phyloP scores from a whole-genome alignment of 129 eudicot species.

The Flaveria brownii region DNA sequence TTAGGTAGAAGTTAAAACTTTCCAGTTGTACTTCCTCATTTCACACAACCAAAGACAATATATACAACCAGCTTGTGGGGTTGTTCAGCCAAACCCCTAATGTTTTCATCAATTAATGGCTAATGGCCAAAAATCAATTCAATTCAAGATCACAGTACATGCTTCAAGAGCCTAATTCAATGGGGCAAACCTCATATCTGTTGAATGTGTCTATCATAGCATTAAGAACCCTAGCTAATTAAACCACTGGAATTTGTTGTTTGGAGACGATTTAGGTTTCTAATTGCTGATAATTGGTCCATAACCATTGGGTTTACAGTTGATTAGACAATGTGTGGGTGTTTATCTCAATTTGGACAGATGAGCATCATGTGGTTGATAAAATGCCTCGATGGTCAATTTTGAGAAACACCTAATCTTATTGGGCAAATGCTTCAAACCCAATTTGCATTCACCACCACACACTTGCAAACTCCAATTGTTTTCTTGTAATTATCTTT shows the following conservation, averaged over 20 bases:
- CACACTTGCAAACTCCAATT: constrained; percentile 40
- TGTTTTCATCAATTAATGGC: constrained; percentile 20
- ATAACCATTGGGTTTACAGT: background rate
- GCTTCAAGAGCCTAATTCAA: background rate
- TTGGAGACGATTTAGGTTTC: background rate
- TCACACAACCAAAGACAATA: constrained; percentile 15
- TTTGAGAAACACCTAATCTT: constrained; percentile 22
- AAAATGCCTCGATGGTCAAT: constrained; percentile 29
- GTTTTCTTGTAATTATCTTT: constrained; percentile 32
- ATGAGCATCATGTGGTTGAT: constrained; percentile 35
- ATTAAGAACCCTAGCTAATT: constrained; percentile 3
- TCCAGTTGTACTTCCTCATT: constrained; percentile 31
- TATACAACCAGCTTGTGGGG: constrained; percentile 22
- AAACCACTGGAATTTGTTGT: background rate
- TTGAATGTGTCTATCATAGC: background rate
- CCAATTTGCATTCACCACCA: constrained; percentile 36
- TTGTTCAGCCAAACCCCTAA: background rate
- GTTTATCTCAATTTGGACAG: constrained; percentile 27
- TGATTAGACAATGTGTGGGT: constrained; percentile 11
- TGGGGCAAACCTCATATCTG: background rate
- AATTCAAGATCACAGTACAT: background rate
- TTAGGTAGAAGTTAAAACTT: background rate
- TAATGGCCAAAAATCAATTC: constrained; percentile 11
- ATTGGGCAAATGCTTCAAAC: constrained; percentile 26
- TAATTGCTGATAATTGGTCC: constrained; percentile 6